Conservation (phyloP, 306 rosid species). For the Argentina anserina region DNA sequence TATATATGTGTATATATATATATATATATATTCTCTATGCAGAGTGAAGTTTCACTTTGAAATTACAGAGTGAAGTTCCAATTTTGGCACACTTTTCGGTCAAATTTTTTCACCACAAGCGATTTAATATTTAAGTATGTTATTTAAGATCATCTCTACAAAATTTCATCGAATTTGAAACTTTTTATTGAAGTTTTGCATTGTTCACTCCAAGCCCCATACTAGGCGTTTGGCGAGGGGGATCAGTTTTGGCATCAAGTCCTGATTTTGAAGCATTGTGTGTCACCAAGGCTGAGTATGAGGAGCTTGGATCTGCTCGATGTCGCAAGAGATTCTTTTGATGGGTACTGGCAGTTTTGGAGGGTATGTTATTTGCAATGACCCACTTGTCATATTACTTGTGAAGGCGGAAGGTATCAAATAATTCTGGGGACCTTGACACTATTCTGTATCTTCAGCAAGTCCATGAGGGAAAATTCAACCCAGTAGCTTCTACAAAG, state of each 20-base stretch:
- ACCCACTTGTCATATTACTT: constrained; percentile 6
- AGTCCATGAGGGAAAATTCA: background rate
- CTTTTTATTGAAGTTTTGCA: background rate
- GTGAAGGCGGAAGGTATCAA: background rate
- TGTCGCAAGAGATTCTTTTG: constrained; percentile 84
- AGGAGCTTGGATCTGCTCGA: constrained; percentile 95
- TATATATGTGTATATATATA: too few relatives aligned
- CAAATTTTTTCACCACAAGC: too few relatives aligned
- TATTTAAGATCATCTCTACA: too few relatives aligned
- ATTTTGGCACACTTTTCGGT: too few relatives aligned
- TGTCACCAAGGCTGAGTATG: constrained; percentile 91
- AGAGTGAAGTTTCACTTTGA: too few relatives aligned
- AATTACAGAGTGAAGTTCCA: too few relatives aligned
- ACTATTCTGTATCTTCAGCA: background rate
- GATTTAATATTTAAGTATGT: too few relatives aligned
- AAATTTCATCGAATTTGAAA: too few relatives aligned
- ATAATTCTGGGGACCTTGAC: background rate
- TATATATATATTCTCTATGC: too few relatives aligned
- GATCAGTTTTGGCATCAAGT: constrained; percentile 84
- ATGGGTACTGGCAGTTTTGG: constrained; percentile 24
- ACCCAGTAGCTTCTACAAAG: background rate
- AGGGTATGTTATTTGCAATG: constrained; percentile 3
- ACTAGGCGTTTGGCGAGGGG: constrained; percentile 92
- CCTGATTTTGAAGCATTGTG: constrained; percentile 92
- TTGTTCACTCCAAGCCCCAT: constrained; percentile 65